phyloP scores from a whole-genome alignment of 768 basidiomycete species.

The Tricholomella constricta region DNA sequence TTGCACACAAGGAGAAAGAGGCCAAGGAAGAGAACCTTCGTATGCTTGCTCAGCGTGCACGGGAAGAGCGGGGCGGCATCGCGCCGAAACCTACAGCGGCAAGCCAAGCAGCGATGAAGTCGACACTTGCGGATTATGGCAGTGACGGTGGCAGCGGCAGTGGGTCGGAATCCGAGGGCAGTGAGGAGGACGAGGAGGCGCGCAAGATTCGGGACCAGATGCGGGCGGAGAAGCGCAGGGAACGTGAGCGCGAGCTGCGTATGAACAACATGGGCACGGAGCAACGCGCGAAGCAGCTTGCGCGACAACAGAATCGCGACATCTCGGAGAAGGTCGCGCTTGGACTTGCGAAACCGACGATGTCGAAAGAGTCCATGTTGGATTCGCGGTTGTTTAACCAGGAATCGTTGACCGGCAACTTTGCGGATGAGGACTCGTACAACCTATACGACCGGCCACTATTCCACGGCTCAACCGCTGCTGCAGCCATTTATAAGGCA shows the following conservation, averaged over 20 bases:
- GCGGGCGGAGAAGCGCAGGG: conserved; percentile 87
- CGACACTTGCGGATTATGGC: conserved; percentile 83
- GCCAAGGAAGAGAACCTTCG: conserved; percentile 96
- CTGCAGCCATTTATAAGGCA: conserved; percentile 99
- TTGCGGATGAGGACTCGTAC: conserved; percentile 94
- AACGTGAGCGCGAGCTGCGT: conserved; percentile 95
- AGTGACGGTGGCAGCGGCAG: conserved; percentile 69
- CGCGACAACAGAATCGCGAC: conserved; percentile 96
- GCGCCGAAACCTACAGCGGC: conserved; percentile 67
- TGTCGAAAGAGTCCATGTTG: conserved; percentile 96
- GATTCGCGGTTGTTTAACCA: conserved; percentile 98
- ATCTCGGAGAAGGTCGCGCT: conserved; percentile 99
- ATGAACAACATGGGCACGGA: conserved; percentile 99
- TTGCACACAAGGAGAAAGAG: conserved; percentile 98
- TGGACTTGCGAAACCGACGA: conserved; percentile 94
- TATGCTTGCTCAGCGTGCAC: conserved; percentile 89
- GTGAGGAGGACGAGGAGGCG: conserved; percentile 81
- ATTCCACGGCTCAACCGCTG: conserved; percentile 95
- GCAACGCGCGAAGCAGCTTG: conserved; percentile 93
- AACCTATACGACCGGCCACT: conserved; percentile 92
- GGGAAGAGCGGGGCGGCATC: conserved; percentile 89
- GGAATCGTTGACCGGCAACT: conserved; percentile 77
- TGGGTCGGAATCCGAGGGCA: conserved; percentile 60
- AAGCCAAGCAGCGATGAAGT: conserved; percentile 70
- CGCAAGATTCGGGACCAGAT: conserved; percentile 86